Percentiles rank a stretch among this genome's conserved stretches.
phyloP scores from a whole-genome alignment of 768 basidiomycete species.

The Phylloporus scabripes region DNA sequence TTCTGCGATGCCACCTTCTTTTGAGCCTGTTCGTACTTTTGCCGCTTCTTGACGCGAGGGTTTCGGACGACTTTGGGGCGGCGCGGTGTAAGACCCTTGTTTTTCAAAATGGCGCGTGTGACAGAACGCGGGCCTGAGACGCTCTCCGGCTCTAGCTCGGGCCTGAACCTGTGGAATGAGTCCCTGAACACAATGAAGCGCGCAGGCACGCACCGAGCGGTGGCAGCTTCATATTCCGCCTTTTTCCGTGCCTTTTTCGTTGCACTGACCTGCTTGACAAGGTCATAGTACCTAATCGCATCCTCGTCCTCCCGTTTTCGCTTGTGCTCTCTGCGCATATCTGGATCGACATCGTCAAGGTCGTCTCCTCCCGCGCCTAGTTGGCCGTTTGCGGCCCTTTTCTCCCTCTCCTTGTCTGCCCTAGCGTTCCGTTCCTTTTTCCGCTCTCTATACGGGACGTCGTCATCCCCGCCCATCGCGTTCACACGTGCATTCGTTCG shows the following conservation, averaged over 20 bases:
- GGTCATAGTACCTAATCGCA: slow-evolving; percentile 82
- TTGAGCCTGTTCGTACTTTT: slow-evolving; percentile 92
- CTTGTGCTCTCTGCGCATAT: slow-evolving; percentile 30
- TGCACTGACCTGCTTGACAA: slow-evolving; percentile 70
- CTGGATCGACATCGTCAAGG: slow-evolving; percentile 54
- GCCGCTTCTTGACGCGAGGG: slow-evolving; percentile 95
- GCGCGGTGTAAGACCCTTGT: slow-evolving; percentile 89
- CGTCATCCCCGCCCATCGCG: slow-evolving; percentile 86
- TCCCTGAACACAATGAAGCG: background rate
- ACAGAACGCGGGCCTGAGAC: slow-evolving; percentile 77
- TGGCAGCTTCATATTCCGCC: slow-evolving; percentile 68
- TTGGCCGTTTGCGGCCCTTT: slow-evolving; percentile 28
- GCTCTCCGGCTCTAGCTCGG: slow-evolving; percentile 34
- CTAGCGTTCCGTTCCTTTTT: slow-evolving; percentile 57
- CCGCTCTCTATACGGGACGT: slow-evolving; percentile 83
- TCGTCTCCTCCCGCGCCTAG: slow-evolving; percentile 57
- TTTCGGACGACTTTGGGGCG: slow-evolving; percentile 89
- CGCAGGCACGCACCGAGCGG: slow-evolving; percentile 45
- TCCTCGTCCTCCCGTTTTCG: slow-evolving; percentile 40
- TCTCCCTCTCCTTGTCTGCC: slow-evolving; percentile 41
- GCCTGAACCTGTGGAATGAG: slow-evolving; percentile 19
- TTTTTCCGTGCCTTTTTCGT: slow-evolving; percentile 77
- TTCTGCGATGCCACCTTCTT: slow-evolving; percentile 86
- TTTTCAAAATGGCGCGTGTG: slow-evolving; percentile 86
- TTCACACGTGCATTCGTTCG: slow-evolving; percentile 67